Evolutionary conservation across 2,329 filamentous ascomycete species (phyloP).

Genomic region (Cordyceps pruinosa): DNA sequence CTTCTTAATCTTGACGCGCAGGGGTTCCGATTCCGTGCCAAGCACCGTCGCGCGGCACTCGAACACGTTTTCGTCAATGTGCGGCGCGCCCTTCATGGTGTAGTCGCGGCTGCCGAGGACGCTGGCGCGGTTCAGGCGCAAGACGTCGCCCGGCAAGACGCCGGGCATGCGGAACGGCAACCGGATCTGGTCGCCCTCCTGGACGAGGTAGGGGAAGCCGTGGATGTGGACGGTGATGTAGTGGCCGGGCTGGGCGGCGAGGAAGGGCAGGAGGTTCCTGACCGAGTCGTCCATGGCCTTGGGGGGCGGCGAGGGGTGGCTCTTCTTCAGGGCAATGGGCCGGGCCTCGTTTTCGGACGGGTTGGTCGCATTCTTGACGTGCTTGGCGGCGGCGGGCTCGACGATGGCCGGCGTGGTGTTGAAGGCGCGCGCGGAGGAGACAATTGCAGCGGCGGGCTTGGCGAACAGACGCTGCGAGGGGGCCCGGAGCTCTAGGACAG

Average conservation of each 20-base stretch:
- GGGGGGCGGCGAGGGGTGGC: constrained; percentile 28
- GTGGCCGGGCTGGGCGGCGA: constrained; percentile 65
- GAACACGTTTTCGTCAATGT: constrained; percentile 76
- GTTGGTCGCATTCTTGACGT: constrained; percentile 32
- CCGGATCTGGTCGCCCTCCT: constrained; percentile 65
- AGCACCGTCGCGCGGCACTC: constrained; percentile 80
- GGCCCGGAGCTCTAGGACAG: constrained; percentile 53
- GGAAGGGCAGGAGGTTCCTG: constrained; percentile 58
- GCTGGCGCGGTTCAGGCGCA: constrained; percentile 80
- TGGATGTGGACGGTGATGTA: constrained; percentile 78
- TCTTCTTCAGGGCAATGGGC: constrained; percentile 34
- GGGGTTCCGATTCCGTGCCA: constrained; percentile 73
- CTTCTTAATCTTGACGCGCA: constrained; percentile 73
- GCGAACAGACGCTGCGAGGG: constrained; percentile 36
- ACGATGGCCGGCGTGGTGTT: constrained; percentile 45
- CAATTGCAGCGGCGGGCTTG: constrained; percentile 40
- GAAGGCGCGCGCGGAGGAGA: constrained; percentile 34
- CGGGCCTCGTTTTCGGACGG: constrained; percentile 27
- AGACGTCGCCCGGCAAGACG: constrained; percentile 71
- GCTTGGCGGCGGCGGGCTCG: constrained; percentile 27
- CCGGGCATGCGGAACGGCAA: constrained; percentile 74
- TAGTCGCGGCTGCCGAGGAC: constrained; percentile 82
- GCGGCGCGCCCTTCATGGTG: constrained; percentile 76
- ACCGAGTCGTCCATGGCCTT: constrained; percentile 48
- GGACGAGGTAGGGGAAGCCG: constrained; percentile 72